phyloP scores from a whole-genome alignment of 495 filamentous ascomycete genomes.

The Trichoderma asperelloides region DNA sequence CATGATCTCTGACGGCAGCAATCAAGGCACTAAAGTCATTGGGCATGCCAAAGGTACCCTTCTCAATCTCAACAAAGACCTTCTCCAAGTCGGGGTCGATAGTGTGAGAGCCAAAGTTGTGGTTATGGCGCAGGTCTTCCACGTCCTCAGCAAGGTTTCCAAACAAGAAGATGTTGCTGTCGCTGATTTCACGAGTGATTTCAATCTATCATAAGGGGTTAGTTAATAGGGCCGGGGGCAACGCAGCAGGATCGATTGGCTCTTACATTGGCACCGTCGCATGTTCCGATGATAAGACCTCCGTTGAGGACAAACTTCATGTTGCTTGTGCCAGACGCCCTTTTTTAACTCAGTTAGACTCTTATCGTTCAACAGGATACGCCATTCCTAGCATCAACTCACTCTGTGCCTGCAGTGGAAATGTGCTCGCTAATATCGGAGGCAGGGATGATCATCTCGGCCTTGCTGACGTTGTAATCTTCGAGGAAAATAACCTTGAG shows the following conservation, averaged over 20 bases:
- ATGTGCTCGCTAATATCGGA: conserved; percentile 98
- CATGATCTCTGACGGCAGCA: conserved; percentile 76
- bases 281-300: conserved; percentile 93
- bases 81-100: conserved; percentile 65
- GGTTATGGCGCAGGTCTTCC: conserved; percentile 86
- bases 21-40: conserved; percentile 70
- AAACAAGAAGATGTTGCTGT: conserved; percentile 97
- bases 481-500: conserved; percentile 96
- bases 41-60: conserved; percentile 67
- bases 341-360: conserved; percentile 12
- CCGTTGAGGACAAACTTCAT: conserved; percentile 99
- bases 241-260: background rate
- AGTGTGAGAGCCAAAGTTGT: conserved; percentile 70
- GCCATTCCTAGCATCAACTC: conserved; percentile 30
- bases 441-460: conserved; percentile 89
- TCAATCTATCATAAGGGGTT: conserved; percentile 57
- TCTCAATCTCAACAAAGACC: conserved; percentile 77
- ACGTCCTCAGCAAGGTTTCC: conserved; percentile 95
- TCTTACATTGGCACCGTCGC: conserved; percentile 91
- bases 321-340: conserved; percentile 58
- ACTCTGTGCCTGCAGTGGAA: conserved; percentile 92
- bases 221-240: conserved; percentile 8
- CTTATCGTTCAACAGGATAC: conserved; percentile 18
- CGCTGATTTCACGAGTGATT: conserved; percentile 93
- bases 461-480: conserved; percentile 99